These are phyloP conservation scores for Globisporangium camurandrum DNA, from an alignment of 352 stramenopile species.

Conservation along the genomic window DNA sequence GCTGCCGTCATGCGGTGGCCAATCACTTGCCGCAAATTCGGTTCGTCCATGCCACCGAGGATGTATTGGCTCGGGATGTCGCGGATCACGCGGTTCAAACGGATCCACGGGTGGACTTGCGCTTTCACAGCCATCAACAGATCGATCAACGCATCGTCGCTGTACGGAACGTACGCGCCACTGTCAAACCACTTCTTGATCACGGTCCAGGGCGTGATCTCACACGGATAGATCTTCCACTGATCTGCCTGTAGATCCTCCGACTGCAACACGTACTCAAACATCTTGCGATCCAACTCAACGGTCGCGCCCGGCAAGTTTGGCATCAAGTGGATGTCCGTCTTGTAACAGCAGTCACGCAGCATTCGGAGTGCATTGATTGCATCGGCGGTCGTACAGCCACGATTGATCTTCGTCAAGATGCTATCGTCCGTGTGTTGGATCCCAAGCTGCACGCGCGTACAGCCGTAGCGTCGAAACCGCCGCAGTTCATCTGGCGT, in stretches of 20 bases:
- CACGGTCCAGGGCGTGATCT: conserved; percentile 88
- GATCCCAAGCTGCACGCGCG: conserved; percentile 85
- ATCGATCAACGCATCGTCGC: conserved; percentile 82
- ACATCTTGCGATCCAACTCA: conserved; percentile 86
- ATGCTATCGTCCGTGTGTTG: conserved; percentile 90
- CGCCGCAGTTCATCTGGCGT: conserved; percentile 79
- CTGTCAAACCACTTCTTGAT: conserved; percentile 89
- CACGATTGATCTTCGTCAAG: conserved; percentile 89
- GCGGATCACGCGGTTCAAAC: conserved; percentile 90
- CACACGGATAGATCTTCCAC: conserved; percentile 94
- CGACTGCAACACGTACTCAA: conserved; percentile 85
- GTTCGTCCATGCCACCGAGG: conserved; percentile 87
- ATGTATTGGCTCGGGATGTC: conserved; percentile 94
- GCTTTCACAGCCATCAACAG: conserved; percentile 88
- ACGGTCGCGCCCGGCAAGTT: conserved; percentile 84
- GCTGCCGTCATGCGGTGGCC: conserved; percentile 70
- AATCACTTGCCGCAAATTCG: conserved; percentile 89
- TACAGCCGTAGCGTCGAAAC: conserved; percentile 81
- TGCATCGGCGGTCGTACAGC: conserved; percentile 67
- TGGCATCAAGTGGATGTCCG: conserved; percentile 91
- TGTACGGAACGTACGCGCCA: conserved; percentile 86
- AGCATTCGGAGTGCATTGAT: conserved; percentile 76
- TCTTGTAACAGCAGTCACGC: conserved; percentile 92
- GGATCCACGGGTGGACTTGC: conserved; percentile 92
- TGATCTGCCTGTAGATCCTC: conserved; percentile 89